Percentiles rank a stretch among this genome's conserved stretches.
phyloP scores from a whole-genome alignment of 768 basidiomycete genomes.

The Tricholoma hemisulphureum region DNA sequence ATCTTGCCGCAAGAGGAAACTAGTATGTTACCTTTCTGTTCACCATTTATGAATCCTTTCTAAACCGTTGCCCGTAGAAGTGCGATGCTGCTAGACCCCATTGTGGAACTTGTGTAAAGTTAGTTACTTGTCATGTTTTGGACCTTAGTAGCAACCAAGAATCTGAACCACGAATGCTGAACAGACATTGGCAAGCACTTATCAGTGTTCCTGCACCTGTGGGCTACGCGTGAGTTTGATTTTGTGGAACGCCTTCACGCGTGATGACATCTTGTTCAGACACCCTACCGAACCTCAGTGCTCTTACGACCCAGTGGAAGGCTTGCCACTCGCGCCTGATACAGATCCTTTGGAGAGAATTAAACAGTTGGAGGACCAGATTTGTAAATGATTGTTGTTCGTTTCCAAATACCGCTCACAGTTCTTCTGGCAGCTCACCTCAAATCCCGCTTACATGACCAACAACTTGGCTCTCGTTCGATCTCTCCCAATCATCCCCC shows the following conservation, averaged over 20 bases:
- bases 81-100: conserved; percentile 86
- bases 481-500: conserved; percentile 35
- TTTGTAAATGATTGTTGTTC: conserved; percentile 43
- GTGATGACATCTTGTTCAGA: conserved; percentile 34
- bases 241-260: conserved; percentile 6
- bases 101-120: conserved; percentile 84
- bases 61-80: conserved; percentile 50
- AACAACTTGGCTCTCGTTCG: conserved; percentile 39
- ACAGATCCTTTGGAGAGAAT: conserved; percentile 80
- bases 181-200: conserved; percentile 76
- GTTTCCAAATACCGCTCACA: conserved; percentile 6
- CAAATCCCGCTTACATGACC: conserved; percentile 59
- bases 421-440: conserved; percentile 49
- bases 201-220: conserved; percentile 83
- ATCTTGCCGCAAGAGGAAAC: conserved; percentile 80
- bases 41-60: not conserved
- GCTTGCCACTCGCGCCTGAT: conserved; percentile 71
- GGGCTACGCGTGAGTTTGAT: conserved; percentile 69
- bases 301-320: conserved; percentile 84
- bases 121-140: conserved; percentile 27
- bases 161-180: not conserved
- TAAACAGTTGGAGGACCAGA: conserved; percentile 71
- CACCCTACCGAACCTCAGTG: conserved; percentile 87
- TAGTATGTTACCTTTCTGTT: conserved; percentile 47
- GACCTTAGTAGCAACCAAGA: not conserved